phyloP scores from a whole-genome alignment of 2,329 filamentous ascomycete genomes.

The Paecilomyces sp. region DNA sequence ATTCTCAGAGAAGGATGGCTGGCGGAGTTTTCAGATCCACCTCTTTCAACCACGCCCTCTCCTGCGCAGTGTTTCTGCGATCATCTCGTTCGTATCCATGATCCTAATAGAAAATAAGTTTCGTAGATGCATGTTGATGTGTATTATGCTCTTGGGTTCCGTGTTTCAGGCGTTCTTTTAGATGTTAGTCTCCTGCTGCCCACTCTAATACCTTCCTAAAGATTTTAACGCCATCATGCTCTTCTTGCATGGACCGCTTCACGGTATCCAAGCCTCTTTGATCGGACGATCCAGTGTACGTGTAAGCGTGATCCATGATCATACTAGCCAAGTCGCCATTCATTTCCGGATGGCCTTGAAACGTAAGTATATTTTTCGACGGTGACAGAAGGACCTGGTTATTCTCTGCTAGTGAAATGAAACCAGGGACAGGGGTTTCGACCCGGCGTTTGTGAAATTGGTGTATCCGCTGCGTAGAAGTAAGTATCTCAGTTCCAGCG shows the following conservation, averaged over 20 bases:
- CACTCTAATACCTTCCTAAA: neutral
- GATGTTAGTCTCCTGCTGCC: neutral
- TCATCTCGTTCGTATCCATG: neutral
- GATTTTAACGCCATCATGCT: neutral
- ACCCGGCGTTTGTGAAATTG: constrained; percentile 30
- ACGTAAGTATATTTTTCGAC: constrained; percentile 34
- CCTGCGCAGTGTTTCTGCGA: neutral
- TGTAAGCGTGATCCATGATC: constrained; percentile 16
- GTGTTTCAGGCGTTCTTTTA: neutral
- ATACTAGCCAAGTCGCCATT: constrained; percentile 29
- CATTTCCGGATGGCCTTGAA: constrained; percentile 43
- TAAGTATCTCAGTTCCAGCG: neutral
- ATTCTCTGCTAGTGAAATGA: constrained; percentile 27
- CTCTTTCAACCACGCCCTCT: neutral
- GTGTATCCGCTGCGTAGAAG: neutral
- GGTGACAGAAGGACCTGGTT: constrained; percentile 35
- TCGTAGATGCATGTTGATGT: neutral
- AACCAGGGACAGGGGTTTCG: constrained; percentile 22
- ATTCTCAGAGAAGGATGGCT: neutral
- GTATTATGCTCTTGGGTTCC: neutral
- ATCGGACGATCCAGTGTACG: neutral
- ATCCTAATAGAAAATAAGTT: neutral
- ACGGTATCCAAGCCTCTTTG: neutral
- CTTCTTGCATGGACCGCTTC: neutral
- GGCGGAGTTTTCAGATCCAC: neutral